A percentile compares a stretch with the other conserved stretches of the same genome.
phyloP scores from a whole-genome alignment of 2,329 filamentous ascomycete species.

The Chaetomium sp. region DNA sequence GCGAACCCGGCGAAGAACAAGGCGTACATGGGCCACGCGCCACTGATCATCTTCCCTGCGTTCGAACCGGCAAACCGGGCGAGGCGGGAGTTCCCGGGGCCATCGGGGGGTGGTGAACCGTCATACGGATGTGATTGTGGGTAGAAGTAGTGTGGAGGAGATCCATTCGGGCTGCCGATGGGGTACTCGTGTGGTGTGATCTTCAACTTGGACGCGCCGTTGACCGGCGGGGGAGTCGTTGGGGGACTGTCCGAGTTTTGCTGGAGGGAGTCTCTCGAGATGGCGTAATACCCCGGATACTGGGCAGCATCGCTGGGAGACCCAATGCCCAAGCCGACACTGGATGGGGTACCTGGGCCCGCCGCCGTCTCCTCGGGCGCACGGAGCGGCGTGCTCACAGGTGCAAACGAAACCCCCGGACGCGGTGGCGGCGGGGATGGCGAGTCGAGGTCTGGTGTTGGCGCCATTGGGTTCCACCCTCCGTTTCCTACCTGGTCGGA shows the following conservation, averaged over 20 bases:
- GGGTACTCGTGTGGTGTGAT: conserved; percentile 1
- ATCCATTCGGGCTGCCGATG: not conserved
- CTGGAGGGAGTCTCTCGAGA: conserved; percentile 16
- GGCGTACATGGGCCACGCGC: conserved; percentile 31
- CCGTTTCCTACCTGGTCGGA: not conserved
- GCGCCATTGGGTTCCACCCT: conserved; percentile 15
- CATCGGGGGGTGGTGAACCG: not conserved
- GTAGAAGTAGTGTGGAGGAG: conserved; percentile 13
- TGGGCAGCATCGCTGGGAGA: not conserved
- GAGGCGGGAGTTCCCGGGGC: not conserved
- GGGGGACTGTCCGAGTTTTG: conserved; percentile 11
- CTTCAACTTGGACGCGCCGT: conserved; percentile 6
- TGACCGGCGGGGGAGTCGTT: not conserved
- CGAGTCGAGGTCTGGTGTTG: conserved; percentile 18
- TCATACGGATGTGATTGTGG: conserved; percentile 9
- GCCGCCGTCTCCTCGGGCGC: not conserved
- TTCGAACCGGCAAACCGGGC: not conserved
- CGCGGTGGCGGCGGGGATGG: conserved; percentile 9
- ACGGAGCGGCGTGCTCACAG: not conserved
- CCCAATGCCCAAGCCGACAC: conserved; percentile 22
- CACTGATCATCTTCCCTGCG: conserved; percentile 24
- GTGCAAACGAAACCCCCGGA: conserved; percentile 10
- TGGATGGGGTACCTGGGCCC: conserved; percentile 6
- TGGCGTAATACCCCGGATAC: conserved; percentile 4
- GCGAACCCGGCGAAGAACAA: conserved; percentile 29